Base-by-base conservation (phyloP, 441 rosid species). In the Erysimum cheiri region DNA sequence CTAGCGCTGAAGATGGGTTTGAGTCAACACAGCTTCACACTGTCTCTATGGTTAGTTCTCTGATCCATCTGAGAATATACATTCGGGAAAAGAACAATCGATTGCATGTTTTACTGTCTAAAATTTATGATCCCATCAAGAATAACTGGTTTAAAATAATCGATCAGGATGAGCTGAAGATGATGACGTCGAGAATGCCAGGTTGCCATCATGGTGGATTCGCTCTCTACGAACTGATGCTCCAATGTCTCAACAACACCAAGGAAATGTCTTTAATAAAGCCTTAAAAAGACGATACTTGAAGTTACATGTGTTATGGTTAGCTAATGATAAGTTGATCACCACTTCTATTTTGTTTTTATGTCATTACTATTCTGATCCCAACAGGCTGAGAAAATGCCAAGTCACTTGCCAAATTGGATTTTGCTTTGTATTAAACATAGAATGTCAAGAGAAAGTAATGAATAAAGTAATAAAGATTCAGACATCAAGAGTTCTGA, bases 191-290 rank as follows among this genome's bases (percentile, higher is more conserved):
- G 8, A 85, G 81, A 79, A 91, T 93, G 98, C 98, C 98, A 2
- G 97, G 96, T 53, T 91, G 97, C 82, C 96, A 93, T 82, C 89
- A 79, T 55, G 98, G 97, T 75, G 97, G 97, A 50, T 81, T 85
- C 67, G 89, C 95, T 49, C 93, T 93, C 11, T 91, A 87, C 67
- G 83, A 85, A 75, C 75, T 82, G 84, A 87, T 93, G 91, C 61
- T 83, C 14, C 90, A 87, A 75, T 78, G 77, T 32, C 61, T 24
- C 69, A 75, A 76, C 70, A 80, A 78, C 53, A 43, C 26, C 3
- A 63, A 56, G 63, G 65, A 17, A 56, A 39, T 7, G 2, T 32
- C 29, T 22, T 39, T 13, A 4, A 14, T 57, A 22, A 22, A 17
- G 13, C 47, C 41, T 11, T 41, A 35, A 50, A 31, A 49, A 37